Percentiles rank a stretch among this genome's conserved stretches.
phyloP scores from a whole-genome alignment of 2,329 filamentous ascomycete genomes.

The Epicoccum nigrum region DNA sequence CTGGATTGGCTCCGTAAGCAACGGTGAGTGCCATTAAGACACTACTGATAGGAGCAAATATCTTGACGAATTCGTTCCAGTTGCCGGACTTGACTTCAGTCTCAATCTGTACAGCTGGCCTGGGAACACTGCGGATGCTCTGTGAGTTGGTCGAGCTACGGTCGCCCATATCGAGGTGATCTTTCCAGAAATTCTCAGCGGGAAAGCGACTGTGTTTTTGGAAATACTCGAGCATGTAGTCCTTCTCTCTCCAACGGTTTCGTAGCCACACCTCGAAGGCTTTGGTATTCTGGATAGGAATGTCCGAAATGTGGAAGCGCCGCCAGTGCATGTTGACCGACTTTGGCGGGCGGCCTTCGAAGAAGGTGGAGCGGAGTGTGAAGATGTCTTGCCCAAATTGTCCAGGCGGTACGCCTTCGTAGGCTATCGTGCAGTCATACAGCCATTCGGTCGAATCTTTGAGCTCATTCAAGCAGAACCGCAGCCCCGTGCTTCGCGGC shows the following conservation, averaged over 20 bases:
- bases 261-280: constrained; percentile 85
- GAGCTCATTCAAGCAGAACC: constrained; percentile 79
- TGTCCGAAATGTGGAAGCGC: constrained; percentile 77
- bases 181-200: constrained; percentile 60
- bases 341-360: constrained; percentile 86
- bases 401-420: constrained; percentile 78
- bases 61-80: constrained; percentile 59
- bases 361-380: constrained; percentile 83
- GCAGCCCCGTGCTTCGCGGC: constrained; percentile 79
- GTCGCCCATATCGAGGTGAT: constrained; percentile 47
- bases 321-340: constrained; percentile 98
- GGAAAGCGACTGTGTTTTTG: constrained; percentile 77
- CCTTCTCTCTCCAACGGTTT: constrained; percentile 90
- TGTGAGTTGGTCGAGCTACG: constrained; percentile 42
- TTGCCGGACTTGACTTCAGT: constrained; percentile 57
- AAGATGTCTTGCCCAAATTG: constrained; percentile 91
- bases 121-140: constrained; percentile 42
- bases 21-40: constrained; percentile 56
- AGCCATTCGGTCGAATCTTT: constrained; percentile 78
- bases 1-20: constrained; percentile 50
- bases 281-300: constrained; percentile 76
- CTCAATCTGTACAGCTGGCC: constrained; percentile 53
- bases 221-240: constrained; percentile 84
- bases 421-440: constrained; percentile 93
- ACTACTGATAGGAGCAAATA: constrained; percentile 59